Evolutionary conservation across 2,329 filamentous ascomycete genomes (phyloP).

Genomic region (Coniochaeta ligniaria): DNA sequence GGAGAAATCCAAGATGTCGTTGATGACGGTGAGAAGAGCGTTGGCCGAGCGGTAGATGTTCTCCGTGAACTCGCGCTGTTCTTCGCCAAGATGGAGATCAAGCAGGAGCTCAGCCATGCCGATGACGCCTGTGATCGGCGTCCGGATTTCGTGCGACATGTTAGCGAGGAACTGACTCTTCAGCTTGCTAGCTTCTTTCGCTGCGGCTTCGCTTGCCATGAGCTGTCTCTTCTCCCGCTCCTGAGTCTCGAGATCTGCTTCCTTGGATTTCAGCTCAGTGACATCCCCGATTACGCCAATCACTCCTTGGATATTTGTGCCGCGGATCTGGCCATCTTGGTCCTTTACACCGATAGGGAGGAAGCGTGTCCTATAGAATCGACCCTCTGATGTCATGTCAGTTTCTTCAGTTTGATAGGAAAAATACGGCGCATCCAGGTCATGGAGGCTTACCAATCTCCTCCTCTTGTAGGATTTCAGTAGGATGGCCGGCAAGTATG

Average conservation of each 20-base stretch:
- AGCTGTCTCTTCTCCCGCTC: slow-evolving; percentile 63
- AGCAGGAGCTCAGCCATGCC: slow-evolving; percentile 71
- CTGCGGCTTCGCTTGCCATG: slow-evolving; percentile 67
- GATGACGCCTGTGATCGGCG: slow-evolving; percentile 73
- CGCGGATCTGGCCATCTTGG: slow-evolving; percentile 38
- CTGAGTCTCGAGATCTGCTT: slow-evolving; percentile 54
- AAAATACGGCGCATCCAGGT: neutral
- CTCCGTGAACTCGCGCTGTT: slow-evolving; percentile 67
- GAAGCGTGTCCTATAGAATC: slow-evolving; percentile 66
- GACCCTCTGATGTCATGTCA: slow-evolving; percentile 33
- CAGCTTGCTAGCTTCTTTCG: slow-evolving; percentile 71
- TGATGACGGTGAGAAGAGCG: slow-evolving; percentile 78
- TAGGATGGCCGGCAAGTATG: slow-evolving; percentile 53
- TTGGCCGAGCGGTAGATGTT: slow-evolving; percentile 76
- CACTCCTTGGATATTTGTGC: slow-evolving; percentile 58
- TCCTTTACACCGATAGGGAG: slow-evolving; percentile 56
- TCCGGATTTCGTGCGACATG: slow-evolving; percentile 76
- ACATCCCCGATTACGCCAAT: slow-evolving; percentile 77
- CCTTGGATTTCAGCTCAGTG: slow-evolving; percentile 61
- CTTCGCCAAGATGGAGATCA: slow-evolving; percentile 60
- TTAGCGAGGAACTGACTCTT: slow-evolving; percentile 77
- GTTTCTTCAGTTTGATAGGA: neutral
- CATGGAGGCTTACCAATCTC: slow-evolving; percentile 34
- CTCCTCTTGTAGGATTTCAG: slow-evolving; percentile 59
- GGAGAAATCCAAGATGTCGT: slow-evolving; percentile 85